Percentiles rank a stretch among this genome's conserved stretches.
phyloP scores from a whole-genome alignment of 73 alveolate species.

The Tetrahymena thermophila region DNA sequence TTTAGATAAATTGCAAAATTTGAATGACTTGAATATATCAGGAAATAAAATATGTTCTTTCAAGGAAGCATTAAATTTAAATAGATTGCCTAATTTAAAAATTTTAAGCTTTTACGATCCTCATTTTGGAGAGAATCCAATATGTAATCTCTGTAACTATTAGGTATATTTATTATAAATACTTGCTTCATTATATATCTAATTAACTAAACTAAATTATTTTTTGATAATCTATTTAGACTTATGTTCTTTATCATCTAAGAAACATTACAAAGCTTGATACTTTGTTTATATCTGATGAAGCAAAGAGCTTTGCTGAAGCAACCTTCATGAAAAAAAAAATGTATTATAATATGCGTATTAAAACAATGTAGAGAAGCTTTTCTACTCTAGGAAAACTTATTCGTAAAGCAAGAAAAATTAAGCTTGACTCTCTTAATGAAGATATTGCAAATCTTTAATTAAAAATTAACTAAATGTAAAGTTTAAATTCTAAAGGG shows the following conservation, averaged over 20 bases:
- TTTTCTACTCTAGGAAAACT: slow-evolving; percentile 48
- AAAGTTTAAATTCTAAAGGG: background rate
- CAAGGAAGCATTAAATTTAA: slow-evolving; percentile 57
- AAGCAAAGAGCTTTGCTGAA: slow-evolving; percentile 66
- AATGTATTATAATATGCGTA: slow-evolving; percentile 80
- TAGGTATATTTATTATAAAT: background rate
- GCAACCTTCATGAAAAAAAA: slow-evolving; percentile 78
- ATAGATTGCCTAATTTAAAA: slow-evolving; percentile 54
- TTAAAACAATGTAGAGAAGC: slow-evolving; percentile 66
- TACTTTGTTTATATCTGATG: slow-evolving; percentile 61
- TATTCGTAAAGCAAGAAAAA: slow-evolving; percentile 45
- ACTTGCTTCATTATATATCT: background rate
- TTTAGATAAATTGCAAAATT: slow-evolving; percentile 40
- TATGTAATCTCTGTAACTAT: slow-evolving; percentile 73
- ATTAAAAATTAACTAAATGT: background rate
- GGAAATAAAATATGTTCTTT: slow-evolving; percentile 60
- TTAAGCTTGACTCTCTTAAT: slow-evolving; percentile 32
- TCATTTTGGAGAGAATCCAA: slow-evolving; percentile 73
- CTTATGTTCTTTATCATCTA: slow-evolving; percentile 65
- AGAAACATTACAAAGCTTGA: slow-evolving; percentile 41
- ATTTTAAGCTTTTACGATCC: slow-evolving; percentile 62
- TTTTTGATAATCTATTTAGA: background rate
- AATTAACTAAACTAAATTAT: background rate
- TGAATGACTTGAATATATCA: slow-evolving; percentile 51
- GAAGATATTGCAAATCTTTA: slow-evolving; percentile 29